These are phyloP conservation scores for Kluyveromyces marxianus DNA, from an alignment of 1,139 yeast species.

Conservation along the genomic window DNA sequence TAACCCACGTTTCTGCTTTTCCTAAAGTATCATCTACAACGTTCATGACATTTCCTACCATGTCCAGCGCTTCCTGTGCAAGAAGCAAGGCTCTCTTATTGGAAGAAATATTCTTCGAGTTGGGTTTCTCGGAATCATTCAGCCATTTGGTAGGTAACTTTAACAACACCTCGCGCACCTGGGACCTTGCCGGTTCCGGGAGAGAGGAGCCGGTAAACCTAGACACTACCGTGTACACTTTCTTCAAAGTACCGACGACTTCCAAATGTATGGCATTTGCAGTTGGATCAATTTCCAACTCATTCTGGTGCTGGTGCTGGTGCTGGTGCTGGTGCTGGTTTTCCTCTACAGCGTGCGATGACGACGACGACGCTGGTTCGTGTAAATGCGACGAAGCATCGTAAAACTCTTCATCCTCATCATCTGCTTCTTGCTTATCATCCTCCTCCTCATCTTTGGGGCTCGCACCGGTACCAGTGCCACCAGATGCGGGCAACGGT, in stretches of 20 bases:
- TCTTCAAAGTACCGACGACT: constrained; percentile 80
- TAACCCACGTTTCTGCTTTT: constrained; percentile 80
- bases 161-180: constrained; percentile 72
- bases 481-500: constrained; percentile 13
- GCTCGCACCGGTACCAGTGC: constrained; percentile 2
- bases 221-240: constrained; percentile 78
- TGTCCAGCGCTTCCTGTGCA: constrained; percentile 84
- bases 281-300: constrained; percentile 30
- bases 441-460: constrained; percentile 1
- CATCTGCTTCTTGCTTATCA: constrained; percentile 12
- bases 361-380: not conserved
- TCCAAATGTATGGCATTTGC: constrained; percentile 59
- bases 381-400: constrained; percentile 11
- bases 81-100: constrained; percentile 67
- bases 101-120: constrained; percentile 33
- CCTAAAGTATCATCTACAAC: constrained; percentile 80
- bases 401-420: constrained; percentile 16
- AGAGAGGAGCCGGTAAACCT: constrained; percentile 69
- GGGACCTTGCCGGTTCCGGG: constrained; percentile 78
- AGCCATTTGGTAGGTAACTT: constrained; percentile 65
- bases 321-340: constrained; percentile 1
- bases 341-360: constrained; percentile 17
- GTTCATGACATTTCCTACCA: constrained; percentile 73
- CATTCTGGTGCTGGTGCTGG: constrained; percentile 12
- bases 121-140: constrained; percentile 23